Evolutionary conservation across 345 rosid genomes (phyloP).

Genomic region (Anacardium occidentale): DNA sequence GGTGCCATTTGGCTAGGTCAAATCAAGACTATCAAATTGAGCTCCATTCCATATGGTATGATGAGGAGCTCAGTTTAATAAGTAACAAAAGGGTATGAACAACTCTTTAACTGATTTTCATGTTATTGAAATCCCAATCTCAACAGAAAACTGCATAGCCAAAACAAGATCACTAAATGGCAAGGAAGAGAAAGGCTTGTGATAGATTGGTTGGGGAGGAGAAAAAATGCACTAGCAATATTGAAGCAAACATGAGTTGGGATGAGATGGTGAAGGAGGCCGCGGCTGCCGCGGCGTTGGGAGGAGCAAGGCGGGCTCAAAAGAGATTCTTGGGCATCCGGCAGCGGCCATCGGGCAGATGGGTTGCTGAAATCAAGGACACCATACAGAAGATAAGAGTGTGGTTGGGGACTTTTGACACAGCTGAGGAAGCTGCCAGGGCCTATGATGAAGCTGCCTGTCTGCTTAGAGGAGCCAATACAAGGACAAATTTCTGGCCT

Average conservation of each 20-base stretch:
- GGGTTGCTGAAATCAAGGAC: constrained; percentile 67
- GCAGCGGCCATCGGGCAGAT: constrained; percentile 57
- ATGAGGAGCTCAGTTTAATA: constrained; percentile 15
- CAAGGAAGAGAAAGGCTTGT: constrained; percentile 45
- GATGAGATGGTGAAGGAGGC: constrained; percentile 55
- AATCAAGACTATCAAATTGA: constrained; percentile 3
- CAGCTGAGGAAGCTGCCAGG: constrained; percentile 58
- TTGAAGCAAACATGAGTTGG: constrained; percentile 38
- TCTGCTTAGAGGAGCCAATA: constrained; percentile 50
- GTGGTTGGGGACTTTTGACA: constrained; percentile 53
- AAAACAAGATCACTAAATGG: constrained; percentile 27
- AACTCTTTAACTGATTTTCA: too few relatives aligned
- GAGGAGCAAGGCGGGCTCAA: constrained; percentile 40
- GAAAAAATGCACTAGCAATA: constrained; percentile 4
- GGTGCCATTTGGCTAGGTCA: constrained; percentile 32
- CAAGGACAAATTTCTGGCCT: constrained; percentile 58
- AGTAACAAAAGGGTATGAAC: constrained; percentile 33
- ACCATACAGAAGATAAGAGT: constrained; percentile 58
- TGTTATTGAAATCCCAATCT: too few relatives aligned
- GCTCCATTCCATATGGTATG: constrained; percentile 37
- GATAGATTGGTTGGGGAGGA: constrained; percentile 20
- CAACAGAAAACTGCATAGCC: too few relatives aligned
- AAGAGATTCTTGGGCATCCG: constrained; percentile 53
- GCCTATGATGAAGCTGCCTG: constrained; percentile 67
- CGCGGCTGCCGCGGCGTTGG: constrained; percentile 33